Evolutionary conservation across 208 protist species (phyloP), one percentile per base, ranked within the genome.

Genomic region (Crithidia acanthocephali): DNA sequence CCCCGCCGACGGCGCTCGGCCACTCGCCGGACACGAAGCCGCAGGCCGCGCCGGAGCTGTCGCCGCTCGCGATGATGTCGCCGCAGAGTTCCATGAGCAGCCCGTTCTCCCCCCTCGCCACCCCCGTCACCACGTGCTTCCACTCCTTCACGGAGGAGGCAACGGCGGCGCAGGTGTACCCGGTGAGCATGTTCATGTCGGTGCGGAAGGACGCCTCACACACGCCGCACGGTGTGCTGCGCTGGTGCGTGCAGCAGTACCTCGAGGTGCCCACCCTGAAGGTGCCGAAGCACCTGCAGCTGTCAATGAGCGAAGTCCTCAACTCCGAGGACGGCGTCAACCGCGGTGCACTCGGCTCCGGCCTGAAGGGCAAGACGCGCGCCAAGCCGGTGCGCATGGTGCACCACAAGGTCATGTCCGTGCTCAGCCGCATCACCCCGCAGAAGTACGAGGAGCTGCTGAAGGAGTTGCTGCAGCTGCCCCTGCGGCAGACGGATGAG

Each of bases 321-420:
- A 69, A 76, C 42, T 51, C 76, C 35, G 79, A 87, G 64, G 85
- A 91, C 62, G 81, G 79, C 56, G 58, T 82, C 33, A 81, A 44
- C 23, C 86, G 90, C 56, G 90, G 84, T 13, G 82, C 79, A n/a
- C 68, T 95, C 9, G 87, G 87, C 47, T 78, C 77, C 28, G 66
- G 77, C 42, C 64, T 92, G 1, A 90, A 81, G 73, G 73, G 63
- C 18, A 78, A 81, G 40, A 72, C 68, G 20, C 87, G 87, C 37
- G 69, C 68, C 23, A 88, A 87, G 72, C 81, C 83, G 23, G 83
- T 88, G 15, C 84, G 89, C 16, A 80, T 91, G 70, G 88, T 82
- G 5, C 87, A 88, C 66, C 87, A 94, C 79, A 96, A 96, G 68
- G 87, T 96, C 28, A 83, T 96, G 81, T 94, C 87, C 10, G 81